These are phyloP conservation scores for Paracorniculantispora psalliotae DNA, from an alignment of 2,329 filamentous ascomycete species.

Conservation along the genomic window DNA sequence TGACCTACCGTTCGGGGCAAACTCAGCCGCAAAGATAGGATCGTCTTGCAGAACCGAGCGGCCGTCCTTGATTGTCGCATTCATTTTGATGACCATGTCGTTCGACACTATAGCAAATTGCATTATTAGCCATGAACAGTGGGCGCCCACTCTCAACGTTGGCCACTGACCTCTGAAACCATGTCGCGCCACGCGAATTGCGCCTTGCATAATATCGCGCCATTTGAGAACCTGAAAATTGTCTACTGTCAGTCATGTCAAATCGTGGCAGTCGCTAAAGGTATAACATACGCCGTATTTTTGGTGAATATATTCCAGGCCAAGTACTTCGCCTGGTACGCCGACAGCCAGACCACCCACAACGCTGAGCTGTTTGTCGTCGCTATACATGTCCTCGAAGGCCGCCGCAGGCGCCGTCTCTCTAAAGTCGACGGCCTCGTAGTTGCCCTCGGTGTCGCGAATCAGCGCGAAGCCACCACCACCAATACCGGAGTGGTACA, in stretches of 20 bases:
- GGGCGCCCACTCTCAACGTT: background rate
- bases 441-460: slow-evolving; percentile 64
- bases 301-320: slow-evolving; percentile 71
- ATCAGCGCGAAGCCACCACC: slow-evolving; percentile 90
- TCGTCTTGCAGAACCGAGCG: slow-evolving; percentile 67
- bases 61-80: slow-evolving; percentile 24
- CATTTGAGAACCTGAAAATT: slow-evolving; percentile 54
- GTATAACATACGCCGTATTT: slow-evolving; percentile 57
- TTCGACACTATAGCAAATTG: slow-evolving; percentile 54
- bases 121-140: background rate
- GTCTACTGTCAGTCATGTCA: background rate
- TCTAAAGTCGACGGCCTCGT: slow-evolving; percentile 85
- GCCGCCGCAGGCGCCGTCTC: slow-evolving; percentile 82
- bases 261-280: too few species aligned
- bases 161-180: slow-evolving; percentile 53
- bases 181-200: slow-evolving; percentile 66
- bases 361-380: slow-evolving; percentile 62
- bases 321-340: slow-evolving; percentile 71
- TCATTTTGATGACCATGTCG: slow-evolving; percentile 73
- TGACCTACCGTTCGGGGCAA: slow-evolving; percentile 66
- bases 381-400: slow-evolving; percentile 77
- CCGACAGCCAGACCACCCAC: slow-evolving; percentile 67
- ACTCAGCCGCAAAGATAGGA: slow-evolving; percentile 78
- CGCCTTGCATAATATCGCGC: slow-evolving; percentile 67
- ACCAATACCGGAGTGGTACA: slow-evolving; percentile 79